Conservation (phyloP, 257 asterid species). For the Verbascum thapsus region DNA sequence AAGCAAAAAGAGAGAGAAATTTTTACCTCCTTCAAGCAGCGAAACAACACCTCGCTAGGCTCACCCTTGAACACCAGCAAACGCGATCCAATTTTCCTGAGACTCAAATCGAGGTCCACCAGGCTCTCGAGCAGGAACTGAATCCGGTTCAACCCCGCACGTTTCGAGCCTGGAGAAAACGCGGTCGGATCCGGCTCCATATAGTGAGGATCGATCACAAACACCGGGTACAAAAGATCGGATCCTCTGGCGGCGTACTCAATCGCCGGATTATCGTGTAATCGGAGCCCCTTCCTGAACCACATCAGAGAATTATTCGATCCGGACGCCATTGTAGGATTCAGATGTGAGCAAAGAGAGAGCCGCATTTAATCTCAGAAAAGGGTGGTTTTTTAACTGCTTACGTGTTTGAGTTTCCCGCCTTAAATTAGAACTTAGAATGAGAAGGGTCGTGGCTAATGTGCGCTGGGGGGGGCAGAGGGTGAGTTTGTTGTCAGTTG, state of each 20-base stretch:
- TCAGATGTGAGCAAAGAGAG: constrained; percentile 26
- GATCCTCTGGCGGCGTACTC: constrained; percentile 64
- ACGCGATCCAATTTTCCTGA: constrained; percentile 72
- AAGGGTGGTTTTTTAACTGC: constrained; percentile 43
- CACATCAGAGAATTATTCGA: constrained; percentile 73
- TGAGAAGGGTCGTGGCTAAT: constrained; percentile 24
- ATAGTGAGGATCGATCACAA: constrained; percentile 91
- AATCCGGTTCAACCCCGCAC: constrained; percentile 83
- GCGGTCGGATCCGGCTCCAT: constrained; percentile 81
- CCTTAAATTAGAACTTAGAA: constrained; percentile 29
- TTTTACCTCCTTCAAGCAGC: constrained; percentile 76
- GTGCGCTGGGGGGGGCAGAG: constrained; percentile 38
- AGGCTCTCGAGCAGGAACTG: constrained; percentile 80
- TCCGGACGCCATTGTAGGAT: constrained; percentile 51
- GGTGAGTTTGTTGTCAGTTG: constrained; percentile 43
- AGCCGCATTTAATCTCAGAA: constrained; percentile 31
- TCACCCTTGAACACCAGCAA: constrained; percentile 89
- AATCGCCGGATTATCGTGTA: constrained; percentile 95
- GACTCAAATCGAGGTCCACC: constrained; percentile 68
- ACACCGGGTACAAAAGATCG: constrained; percentile 68
- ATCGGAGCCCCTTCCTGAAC: constrained; percentile 88
- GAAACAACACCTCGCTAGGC: constrained; percentile 63
- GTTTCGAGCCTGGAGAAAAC: constrained; percentile 69
- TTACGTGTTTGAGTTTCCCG: constrained; percentile 67
- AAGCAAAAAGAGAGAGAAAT: not conserved